Base-by-base conservation (phyloP, 306 rosid species). In the Adenanthera pavonina region DNA sequence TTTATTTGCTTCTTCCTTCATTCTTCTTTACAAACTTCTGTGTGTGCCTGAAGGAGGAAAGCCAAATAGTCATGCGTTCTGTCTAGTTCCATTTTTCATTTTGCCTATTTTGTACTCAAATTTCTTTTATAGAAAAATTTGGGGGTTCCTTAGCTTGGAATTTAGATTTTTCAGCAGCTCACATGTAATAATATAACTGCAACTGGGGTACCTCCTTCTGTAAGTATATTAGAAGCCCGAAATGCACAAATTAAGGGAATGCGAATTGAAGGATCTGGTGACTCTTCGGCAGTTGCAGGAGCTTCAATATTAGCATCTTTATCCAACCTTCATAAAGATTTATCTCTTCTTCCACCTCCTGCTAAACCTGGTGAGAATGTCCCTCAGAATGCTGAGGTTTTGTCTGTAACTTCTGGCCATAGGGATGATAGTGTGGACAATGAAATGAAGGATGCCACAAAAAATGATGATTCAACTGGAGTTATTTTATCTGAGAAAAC, bases 281-380 rank as follows among this genome's bases (percentile, higher is more conserved):
- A 95, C 77, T 85, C 92, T 69, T 89, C 99, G 17, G 91, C 97
- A 76, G 99, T 93, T 76, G 92, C 93, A 60, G 98, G 96, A 52
- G 94, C 97, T 48, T 91, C 99, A 36, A 93, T 95, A 82, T 86
- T 95, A 80, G 94, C 97, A 20, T 89, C 99, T n/a, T 81, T 93
- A 81, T 88, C 99, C 70, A 86, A 85, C 85, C 69, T 86, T 76
- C 88, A 86, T 57, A 86, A 91, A 83, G 97, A 89, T 73, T 85
- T 89, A 67, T 85, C 97, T 38, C 81, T 84, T 65, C 87, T 89
- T 82, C 84, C 94, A 16, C 90, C 95, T 19, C 86, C 94, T 73
- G 78, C 83, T 66, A 93, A 89, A 87, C 75, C 92, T 54, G 81
- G 87, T 35, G 88, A 86, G 61, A 86, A 89, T 72, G 82, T 88